phyloP scores from a whole-genome alignment of 345 rosid genomes.

The Theobroma cacao region DNA sequence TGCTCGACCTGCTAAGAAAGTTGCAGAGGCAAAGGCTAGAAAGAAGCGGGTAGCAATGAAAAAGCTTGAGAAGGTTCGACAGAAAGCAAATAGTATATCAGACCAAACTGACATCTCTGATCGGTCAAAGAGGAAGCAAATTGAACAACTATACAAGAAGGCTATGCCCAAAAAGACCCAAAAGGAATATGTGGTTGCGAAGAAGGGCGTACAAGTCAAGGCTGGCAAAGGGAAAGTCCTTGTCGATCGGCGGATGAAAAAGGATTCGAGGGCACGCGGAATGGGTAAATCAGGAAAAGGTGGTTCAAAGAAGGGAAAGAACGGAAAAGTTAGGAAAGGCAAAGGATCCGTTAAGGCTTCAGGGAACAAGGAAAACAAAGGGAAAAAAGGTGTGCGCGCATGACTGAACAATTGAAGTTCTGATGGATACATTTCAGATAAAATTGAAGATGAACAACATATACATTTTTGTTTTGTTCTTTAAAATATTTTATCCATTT shows the following conservation, averaged over 20 bases:
- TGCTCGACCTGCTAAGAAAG: slow-evolving; percentile 95
- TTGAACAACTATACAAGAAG: slow-evolving; percentile 83
- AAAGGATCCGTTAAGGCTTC: slow-evolving; percentile 43
- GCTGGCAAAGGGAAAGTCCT: slow-evolving; percentile 81
- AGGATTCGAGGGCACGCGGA: slow-evolving; percentile 59
- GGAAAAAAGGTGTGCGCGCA: slow-evolving; percentile 30
- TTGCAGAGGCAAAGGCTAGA: slow-evolving; percentile 88
- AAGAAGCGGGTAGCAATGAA: slow-evolving; percentile 72
- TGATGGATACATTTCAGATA: not conserved
- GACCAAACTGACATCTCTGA: slow-evolving; percentile 76
- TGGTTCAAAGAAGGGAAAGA: slow-evolving; percentile 52
- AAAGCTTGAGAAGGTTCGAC: slow-evolving; percentile 82
- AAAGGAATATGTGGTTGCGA: slow-evolving; percentile 83
- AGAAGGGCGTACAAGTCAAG: slow-evolving; percentile 85
- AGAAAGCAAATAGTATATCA: slow-evolving; percentile 82
- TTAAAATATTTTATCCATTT: not conserved
- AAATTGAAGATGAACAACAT: not conserved
- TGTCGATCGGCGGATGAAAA: slow-evolving; percentile 88
- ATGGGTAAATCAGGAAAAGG: slow-evolving; percentile 52
- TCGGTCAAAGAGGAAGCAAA: slow-evolving; percentile 76
- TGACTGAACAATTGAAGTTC: slow-evolving; percentile 18
- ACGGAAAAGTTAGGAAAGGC: slow-evolving; percentile 35
- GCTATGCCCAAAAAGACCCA: slow-evolving; percentile 64
- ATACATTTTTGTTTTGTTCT: not conserved
- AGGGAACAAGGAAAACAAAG: slow-evolving; percentile 42